Evolutionary conservation across 257 asterid genomes (phyloP), one percentile per base, ranked within the genome.

Genomic region (Paraleonurus japonicus): DNA sequence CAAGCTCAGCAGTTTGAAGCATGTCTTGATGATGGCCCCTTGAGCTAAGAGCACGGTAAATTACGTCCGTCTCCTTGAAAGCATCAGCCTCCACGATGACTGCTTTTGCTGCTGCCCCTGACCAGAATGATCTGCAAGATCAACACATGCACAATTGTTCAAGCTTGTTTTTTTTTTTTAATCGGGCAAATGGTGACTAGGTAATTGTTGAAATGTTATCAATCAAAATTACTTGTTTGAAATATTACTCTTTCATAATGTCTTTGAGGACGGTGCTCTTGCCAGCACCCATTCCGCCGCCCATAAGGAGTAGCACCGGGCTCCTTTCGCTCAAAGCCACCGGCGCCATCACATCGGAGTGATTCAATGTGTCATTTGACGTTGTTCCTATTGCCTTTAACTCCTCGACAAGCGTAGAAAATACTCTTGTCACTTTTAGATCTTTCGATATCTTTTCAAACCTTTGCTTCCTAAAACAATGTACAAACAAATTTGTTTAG

Each of bases 221-320:
- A 2, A 13, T 43, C 17, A 43, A 43, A 13, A 43, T 2, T 12
- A 13, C 3, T 0, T 0, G 17, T 41, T 13, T 4, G 19, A 43
- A 13, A 23, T 1, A 33, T 70, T 84, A 94, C 99, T 94, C 97
- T 85, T 86, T 79, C 87, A 89, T 87, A 60, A 94, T 85, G 74
- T 88, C 92, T 80, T 91, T 94, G 47, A 94, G 99, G 80, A 89
- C 97, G 2, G 98, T 95, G 86, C 98, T 92, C 83, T 95, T 95
- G 72, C 99, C 99, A 0, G 98, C 99, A 7, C 99, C 99, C 99
- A 95, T 95, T 20, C 99, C 99, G 28, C 99, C 99, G 7, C 99
- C 98, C 96, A 92, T 92, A 5, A 95, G 85, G 76, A 95, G 94
- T 70, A 95, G 96, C 60, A 92, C 98, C 0, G 96, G 98, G 70